Base-by-base conservation (phyloP, 2,329 filamentous ascomycete genomes). In the Coniella lustricola region DNA sequence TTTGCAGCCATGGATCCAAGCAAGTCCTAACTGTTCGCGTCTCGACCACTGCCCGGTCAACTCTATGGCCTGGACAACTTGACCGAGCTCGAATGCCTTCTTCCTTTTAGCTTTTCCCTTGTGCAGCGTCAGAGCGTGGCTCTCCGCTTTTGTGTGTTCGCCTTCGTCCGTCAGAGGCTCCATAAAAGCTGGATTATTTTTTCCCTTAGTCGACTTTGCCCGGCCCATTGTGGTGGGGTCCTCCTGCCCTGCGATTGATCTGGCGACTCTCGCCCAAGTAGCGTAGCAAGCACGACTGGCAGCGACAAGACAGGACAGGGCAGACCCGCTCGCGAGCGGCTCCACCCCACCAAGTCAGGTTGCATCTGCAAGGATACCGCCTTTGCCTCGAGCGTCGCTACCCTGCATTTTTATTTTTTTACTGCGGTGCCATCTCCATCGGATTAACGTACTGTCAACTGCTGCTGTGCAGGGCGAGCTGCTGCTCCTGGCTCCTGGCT, bases 101-200 rank as follows among this genome's bases (percentile, higher is more conserved):
- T 20, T 25, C 9, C 3, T n/a, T 35, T 32, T 29, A 29, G 25
- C 25, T 5, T 29, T n/a, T 29, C 25, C 10, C 5, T 29, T 29
- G 25, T 29, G 25, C 25, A 29, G 10, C 25, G 32, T 36, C 42
- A 18, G 8, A 21, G n/a, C 20, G 14, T 32, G 29, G 9, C 32
- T 13, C 40, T 22, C 21, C 36, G 18, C 20, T n/a, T 44, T 32
- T 36, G 29, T 36, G 29, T 32, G n/a, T 21, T 29, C 32, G 21
- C 16, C 21, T 32, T 38, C 44, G 44, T 21, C 22, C 44, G 22
- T 38, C 17, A 35, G 16, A 14, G 44, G 18, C 44, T 17, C 44
- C 44, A 46, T 46, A 46, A 38, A 29, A 29, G 5, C 25, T 46
- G 37, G n/a, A 20, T 10, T 33, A 32, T 31, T 29, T 38, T 46